Evolutionary conservation across 495 filamentous ascomycete genomes (phyloP), one percentile per base, ranked within the genome.

Genomic region (Bacidia gigantensis): DNA sequence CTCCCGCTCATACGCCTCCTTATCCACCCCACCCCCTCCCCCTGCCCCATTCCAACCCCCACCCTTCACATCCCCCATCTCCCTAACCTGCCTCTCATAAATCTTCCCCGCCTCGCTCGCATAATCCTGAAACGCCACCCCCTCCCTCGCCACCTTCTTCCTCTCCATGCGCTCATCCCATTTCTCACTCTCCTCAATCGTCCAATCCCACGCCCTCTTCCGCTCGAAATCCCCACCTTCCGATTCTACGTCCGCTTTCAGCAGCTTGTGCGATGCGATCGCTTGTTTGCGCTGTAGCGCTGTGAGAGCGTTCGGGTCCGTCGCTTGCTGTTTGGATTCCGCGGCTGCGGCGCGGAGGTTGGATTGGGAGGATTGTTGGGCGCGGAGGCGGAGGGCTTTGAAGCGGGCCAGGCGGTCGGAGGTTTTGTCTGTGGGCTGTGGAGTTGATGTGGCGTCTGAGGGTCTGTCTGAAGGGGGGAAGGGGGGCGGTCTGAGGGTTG

Each of bases 161-260:
- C 94, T 94, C 54, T 78, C 83, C 70, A 89, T 72, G 20, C 88
- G 80, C 66, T 80, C 81, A 63, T 98, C 92, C 92, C 92, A 98
- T 50, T 80, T 79, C 69, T 95, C 92, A 44, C 78, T 80, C 67
- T 98, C 92, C 23, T 96, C 92, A 14, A 89, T 70, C 0, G 92
- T 97, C 89, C 90, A 97, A 66, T 97, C 93, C 92, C 92, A 97
- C 1, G 90, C 89, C 25, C 93, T 81, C 69, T 97, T 96, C 52
- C 92, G 84, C 68, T 98, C 93, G 61, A 96, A 98, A 65, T 96
- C 89, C 56, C 86, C 87, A 11, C 90, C 89, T 0, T 73, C 72
- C 11, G 85, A 87, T 63, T 86, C 85, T 1, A 83, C 80, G 56
- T 95, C 89, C 12, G 89, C 87, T 69, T 94, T 94, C 26, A 95